These are phyloP conservation scores for Pseudocercospora musae DNA, from an alignment of 2,329 filamentous ascomycete genomes.

Conservation along the genomic window DNA sequence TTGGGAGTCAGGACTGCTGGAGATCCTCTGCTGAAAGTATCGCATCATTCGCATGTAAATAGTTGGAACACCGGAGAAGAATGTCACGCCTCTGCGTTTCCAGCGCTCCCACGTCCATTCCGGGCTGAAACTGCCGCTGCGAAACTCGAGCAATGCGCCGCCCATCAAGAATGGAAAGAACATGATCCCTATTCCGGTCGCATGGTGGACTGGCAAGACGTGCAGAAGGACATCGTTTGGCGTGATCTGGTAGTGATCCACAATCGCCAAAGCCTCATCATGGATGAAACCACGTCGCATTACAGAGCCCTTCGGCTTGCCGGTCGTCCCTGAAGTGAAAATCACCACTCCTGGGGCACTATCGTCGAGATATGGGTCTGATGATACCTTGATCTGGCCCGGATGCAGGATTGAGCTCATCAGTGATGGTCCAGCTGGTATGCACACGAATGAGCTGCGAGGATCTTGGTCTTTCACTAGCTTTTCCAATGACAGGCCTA, in stretches of 20 bases:
- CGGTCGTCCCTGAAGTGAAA: conserved; percentile 49
- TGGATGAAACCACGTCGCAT: conserved; percentile 44
- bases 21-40: conserved; percentile 40
- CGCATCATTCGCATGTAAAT: conserved; percentile 50
- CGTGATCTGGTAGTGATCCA: conserved; percentile 40
- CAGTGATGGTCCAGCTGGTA: conserved; percentile 38
- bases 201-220: conserved; percentile 50
- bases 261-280: conserved; percentile 38
- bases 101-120: conserved; percentile 48
- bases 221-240: conserved; percentile 47
- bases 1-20: conserved; percentile 30
- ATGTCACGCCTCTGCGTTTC: conserved; percentile 40
- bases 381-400: conserved; percentile 40
- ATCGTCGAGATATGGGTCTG: conserved; percentile 40
- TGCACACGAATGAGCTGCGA: conserved; percentile 33
- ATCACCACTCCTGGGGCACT: conserved; percentile 44
- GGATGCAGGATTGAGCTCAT: conserved; percentile 32
- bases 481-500: conserved; percentile 31
- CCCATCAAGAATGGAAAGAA: conserved; percentile 47
- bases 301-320: conserved; percentile 45
- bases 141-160: conserved; percentile 48
- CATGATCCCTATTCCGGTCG: conserved; percentile 51
- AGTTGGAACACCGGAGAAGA: conserved; percentile 53
- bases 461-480: conserved; percentile 28
- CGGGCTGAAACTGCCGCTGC: conserved; percentile 43